Base-by-base conservation (phyloP, 179 eudicot genomes). In the Beta lomatogona region DNA sequence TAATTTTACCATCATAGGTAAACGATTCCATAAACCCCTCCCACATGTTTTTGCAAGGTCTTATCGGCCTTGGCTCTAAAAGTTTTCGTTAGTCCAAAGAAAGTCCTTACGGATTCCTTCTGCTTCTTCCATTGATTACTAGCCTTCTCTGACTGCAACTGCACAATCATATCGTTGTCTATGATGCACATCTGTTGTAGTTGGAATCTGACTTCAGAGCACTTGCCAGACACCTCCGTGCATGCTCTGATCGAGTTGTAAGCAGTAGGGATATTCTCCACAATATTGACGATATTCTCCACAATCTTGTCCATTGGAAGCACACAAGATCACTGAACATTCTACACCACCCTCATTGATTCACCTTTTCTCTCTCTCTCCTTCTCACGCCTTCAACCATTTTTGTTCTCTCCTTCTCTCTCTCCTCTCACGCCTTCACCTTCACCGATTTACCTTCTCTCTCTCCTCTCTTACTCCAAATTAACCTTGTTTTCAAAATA, bases 81-180 rank as follows among this genome's bases (percentile, higher is more conserved):
- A 0, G 15, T n/a, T 46, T 18, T 21, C 44, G 21, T 3, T 15
- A 0, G 69, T 36, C 21, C 44, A 60, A 61, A n/a, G 70, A 19
- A 45, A 60, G 9, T 18, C 44, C 18, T 58, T 58, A 76, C 79
- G n/a, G n/a, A 19, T 7, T 45, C 19, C 70, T 63, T 76, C 70
- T 15, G 19, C 15, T 63, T 76, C 55, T 57, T 76, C 58, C 68
- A 58, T 18, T 16, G 70, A 64, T 76, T 63, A 9, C 5, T 21
- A n/a, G 78, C 66, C 67, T 76, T 54, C 5, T 44, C 79, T n/a
- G 16, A 54, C 52, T 63, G 61, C 70, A 76, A 60, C n/a, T 61
- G 79, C 19, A 3, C 5, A 76, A n/a, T 22, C 79, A 76, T 76
- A 46, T 76, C 70, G 3, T 0, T 6, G 36, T 45, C n/a, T 61